phyloP scores from a whole-genome alignment of 23 red algal species.

The Cyanidioschyzon merolae region DNA sequence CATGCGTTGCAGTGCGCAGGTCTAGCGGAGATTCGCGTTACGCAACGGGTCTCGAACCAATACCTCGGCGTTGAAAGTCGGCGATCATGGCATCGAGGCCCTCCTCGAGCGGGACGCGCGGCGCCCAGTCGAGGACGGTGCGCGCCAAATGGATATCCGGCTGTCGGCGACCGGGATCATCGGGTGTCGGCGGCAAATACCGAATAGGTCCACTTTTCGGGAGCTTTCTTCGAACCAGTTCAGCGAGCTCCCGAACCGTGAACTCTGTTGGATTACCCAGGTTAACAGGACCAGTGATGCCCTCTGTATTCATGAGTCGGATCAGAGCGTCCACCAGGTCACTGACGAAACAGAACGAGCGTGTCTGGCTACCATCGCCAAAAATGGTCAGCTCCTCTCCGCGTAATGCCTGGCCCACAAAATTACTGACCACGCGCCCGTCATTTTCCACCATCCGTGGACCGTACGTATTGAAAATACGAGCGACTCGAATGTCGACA shows the following conservation, averaged over 20 bases:
- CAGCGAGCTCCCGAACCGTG: slow-evolving; percentile 73
- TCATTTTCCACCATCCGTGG: slow-evolving; percentile 96
- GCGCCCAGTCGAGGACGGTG: slow-evolving; percentile 60
- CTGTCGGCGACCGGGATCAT: slow-evolving; percentile 89
- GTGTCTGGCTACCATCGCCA: slow-evolving; percentile 91
- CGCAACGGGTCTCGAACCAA: neutral
- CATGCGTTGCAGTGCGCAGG: no score
- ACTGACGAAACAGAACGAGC: slow-evolving; percentile 83
- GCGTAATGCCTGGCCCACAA: slow-evolving; percentile 85
- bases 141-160: slow-evolving; percentile 86
- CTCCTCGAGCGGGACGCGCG: slow-evolving; percentile 59
- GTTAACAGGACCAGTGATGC: slow-evolving; percentile 63
- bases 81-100: slow-evolving; percentile 81
- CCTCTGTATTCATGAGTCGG: slow-evolving; percentile 78
- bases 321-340: slow-evolving; percentile 96
- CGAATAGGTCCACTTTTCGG: slow-evolving; percentile 48
- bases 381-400: slow-evolving; percentile 90
- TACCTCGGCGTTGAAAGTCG: slow-evolving; percentile 56
- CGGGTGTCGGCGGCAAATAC: slow-evolving; percentile 73
- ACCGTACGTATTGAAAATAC: slow-evolving; percentile 99
- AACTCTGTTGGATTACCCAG: slow-evolving; percentile 93
- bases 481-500: slow-evolving; percentile 89
- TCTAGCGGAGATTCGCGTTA: no score
- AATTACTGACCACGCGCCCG: slow-evolving; percentile 92
- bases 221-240: slow-evolving; percentile 54